Conservation (phyloP, 208 protist species). For the Trypanosoma theileri region DNA sequence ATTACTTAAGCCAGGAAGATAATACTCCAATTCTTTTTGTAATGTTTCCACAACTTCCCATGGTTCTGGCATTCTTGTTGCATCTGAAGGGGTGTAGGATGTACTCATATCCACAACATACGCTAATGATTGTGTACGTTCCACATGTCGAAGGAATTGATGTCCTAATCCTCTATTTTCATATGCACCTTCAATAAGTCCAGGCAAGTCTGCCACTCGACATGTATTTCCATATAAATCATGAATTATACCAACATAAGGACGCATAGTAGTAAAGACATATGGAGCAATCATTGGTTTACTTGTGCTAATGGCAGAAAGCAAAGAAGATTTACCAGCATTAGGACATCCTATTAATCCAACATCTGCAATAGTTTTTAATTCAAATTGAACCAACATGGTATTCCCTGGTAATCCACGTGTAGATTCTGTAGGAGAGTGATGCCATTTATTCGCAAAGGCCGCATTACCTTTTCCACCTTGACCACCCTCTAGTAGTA, state of each 20-base stretch:
- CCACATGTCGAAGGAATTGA: slow-evolving; percentile 91
- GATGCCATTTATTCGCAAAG: slow-evolving; percentile 88
- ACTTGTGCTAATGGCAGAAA: slow-evolving; percentile 84
- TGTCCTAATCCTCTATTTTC: slow-evolving; percentile 89
- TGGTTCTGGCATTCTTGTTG: slow-evolving; percentile 43
- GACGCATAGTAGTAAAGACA: slow-evolving; percentile 90
- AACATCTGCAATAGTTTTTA: slow-evolving; percentile 92
- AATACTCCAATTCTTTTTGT: slow-evolving; percentile 85
- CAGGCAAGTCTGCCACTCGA: slow-evolving; percentile 87
- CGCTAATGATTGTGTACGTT: slow-evolving; percentile 84
- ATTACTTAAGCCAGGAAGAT: slow-evolving; percentile 64
- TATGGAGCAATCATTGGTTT: slow-evolving; percentile 87
- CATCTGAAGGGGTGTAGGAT: slow-evolving; percentile 53
- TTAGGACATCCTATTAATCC: slow-evolving; percentile 93
- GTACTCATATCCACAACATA: slow-evolving; percentile 90
- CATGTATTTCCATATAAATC: slow-evolving; percentile 84
- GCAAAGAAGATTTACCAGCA: slow-evolving; percentile 90
- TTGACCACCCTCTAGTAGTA: slow-evolving; percentile 88
- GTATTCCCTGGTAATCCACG: slow-evolving; percentile 90
- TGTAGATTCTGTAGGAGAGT: slow-evolving; percentile 87
- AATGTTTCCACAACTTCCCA: slow-evolving; percentile 85
- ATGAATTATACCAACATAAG: slow-evolving; percentile 86
- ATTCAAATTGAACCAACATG: slow-evolving; percentile 87
- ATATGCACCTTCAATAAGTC: slow-evolving; percentile 91
- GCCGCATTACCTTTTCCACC: slow-evolving; percentile 91